Evolutionary conservation across 2,329 filamentous ascomycete species (phyloP), one percentile per base, ranked within the genome.

Genomic region (Capronia epimyces): DNA sequence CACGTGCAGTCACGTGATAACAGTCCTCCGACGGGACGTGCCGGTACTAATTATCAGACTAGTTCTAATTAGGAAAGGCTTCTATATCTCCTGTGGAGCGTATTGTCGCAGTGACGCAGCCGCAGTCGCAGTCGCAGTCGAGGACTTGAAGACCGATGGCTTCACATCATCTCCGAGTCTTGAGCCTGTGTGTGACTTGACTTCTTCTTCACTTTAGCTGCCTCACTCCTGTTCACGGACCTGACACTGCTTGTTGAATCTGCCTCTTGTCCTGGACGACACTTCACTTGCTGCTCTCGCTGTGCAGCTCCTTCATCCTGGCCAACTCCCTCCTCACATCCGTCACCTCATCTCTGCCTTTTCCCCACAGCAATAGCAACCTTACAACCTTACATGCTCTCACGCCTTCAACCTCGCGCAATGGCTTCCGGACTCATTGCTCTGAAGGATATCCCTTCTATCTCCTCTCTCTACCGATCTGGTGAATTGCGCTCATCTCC

Each of bases 401-500:
- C 42, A 20, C 46, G 22, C 15, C 27, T 37, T 1, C 31, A 24
- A 40, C 9, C 40, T 16, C 22, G 16, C 18, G 32, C 36, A 22
- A 54, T 54, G 52, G 8, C 44, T 34, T 46, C 50, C 42, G 34
- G 21, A 8, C 21, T 50, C 20, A 20, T 49, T 6, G 49, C 63
- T 8, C 46, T 69, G 12, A 55, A 62, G 18, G 66, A 71, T 32
- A 70, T 74, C 32, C 69, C 70, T 16, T 67, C 68, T 15, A 52
- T 72, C n/a, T 73, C 75, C 31, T 68, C 78, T 37, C 80, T 91
- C 54, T 93, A 91, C 73, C 76, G 77, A 60, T 67, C 74, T 15
- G 71, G 74, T 51, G 71, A 73, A 55, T 72, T 87, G 36, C 46
- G 53, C 39, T 60, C 55, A 22, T 43, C 58, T 6, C 16, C 32